These are phyloP conservation scores for Teratosphaeria epicoccoides DNA, from an alignment of 2,329 filamentous ascomycete genomes.

Conservation along the genomic window DNA sequence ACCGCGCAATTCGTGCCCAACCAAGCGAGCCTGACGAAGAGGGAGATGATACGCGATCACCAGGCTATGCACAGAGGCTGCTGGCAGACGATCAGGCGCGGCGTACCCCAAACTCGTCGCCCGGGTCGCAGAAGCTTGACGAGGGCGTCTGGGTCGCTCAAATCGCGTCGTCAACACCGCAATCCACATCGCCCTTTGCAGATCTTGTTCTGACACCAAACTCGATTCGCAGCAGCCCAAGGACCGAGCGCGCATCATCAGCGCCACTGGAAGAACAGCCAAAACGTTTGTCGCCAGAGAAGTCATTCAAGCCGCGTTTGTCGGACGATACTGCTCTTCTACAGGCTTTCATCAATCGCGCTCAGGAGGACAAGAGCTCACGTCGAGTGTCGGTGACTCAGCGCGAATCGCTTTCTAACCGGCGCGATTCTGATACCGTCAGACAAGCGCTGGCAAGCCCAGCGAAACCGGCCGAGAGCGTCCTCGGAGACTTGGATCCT, in stretches of 20 bases:
- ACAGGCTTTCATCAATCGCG: conserved; percentile 39
- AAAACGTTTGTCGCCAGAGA: conserved; percentile 16
- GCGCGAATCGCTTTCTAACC: conserved; percentile 35
- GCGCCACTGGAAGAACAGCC: conserved; percentile 25
- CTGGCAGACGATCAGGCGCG: not conserved
- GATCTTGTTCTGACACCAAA: not conserved
- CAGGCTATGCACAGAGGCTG: not conserved
- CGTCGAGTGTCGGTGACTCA: conserved; percentile 9
- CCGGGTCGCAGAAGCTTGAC: not conserved
- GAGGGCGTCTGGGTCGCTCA: not conserved
- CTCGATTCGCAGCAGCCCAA: not conserved
- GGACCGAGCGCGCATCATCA: conserved; percentile 15
- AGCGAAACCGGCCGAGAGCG: conserved; percentile 10
- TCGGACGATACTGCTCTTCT: conserved; percentile 40
- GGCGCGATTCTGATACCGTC: conserved; percentile 37
- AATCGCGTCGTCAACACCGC: not conserved
- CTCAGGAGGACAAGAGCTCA: conserved; percentile 35
- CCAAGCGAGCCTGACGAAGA: not conserved
- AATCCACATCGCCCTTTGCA: not conserved
- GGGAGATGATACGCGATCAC: not conserved
- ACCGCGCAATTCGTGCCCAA: not conserved
- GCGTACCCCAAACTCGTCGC: not conserved
- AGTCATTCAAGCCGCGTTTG: conserved; percentile 21
- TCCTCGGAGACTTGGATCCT: conserved; percentile 37
- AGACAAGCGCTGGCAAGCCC: conserved; percentile 38